These are phyloP conservation scores for Epichloe gansuensis DNA, from an alignment of 2,329 filamentous ascomycete genomes.

Conservation along the genomic window DNA sequence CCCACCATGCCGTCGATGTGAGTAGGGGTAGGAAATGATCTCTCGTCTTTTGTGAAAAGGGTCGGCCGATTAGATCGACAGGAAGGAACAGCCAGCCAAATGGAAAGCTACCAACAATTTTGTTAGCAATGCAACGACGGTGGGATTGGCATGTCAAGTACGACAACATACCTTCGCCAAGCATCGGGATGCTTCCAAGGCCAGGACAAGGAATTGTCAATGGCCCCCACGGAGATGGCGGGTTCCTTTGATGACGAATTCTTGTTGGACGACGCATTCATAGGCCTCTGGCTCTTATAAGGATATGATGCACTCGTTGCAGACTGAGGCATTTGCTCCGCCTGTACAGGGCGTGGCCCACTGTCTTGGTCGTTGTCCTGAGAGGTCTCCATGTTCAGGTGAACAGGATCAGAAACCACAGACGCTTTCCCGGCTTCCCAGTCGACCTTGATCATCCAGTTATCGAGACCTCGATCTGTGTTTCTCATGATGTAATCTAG, in stretches of 20 bases:
- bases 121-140: conserved; percentile 12
- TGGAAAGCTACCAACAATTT: conserved; percentile 57
- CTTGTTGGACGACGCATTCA: conserved; percentile 56
- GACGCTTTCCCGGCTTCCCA: conserved; percentile 71
- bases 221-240: conserved; percentile 72
- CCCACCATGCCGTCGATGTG: conserved; percentile 95
- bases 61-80: conserved; percentile 88
- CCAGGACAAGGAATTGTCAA: conserved; percentile 97
- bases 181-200: conserved; percentile 98
- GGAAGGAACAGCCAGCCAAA: conserved; percentile 98
- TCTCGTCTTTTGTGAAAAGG: conserved; percentile 86
- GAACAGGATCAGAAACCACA: conserved; percentile 69
- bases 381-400: conserved; percentile 47
- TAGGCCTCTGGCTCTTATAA: conserved; percentile 70
- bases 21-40: conserved; percentile 93
- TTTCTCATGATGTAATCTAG: conserved; percentile 99
- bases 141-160: neutral
- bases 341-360: conserved; percentile 50
- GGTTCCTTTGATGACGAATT: conserved; percentile 36
- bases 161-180: conserved; percentile 41
- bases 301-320: conserved; percentile 42
- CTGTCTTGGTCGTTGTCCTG: conserved; percentile 21
- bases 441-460: conserved; percentile 99
- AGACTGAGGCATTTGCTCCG: conserved; percentile 29
- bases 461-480: conserved; percentile 89